Evolutionary conservation across 2,329 filamentous ascomycete genomes (phyloP).

Genomic region (Hirsutella minnesotensis): DNA sequence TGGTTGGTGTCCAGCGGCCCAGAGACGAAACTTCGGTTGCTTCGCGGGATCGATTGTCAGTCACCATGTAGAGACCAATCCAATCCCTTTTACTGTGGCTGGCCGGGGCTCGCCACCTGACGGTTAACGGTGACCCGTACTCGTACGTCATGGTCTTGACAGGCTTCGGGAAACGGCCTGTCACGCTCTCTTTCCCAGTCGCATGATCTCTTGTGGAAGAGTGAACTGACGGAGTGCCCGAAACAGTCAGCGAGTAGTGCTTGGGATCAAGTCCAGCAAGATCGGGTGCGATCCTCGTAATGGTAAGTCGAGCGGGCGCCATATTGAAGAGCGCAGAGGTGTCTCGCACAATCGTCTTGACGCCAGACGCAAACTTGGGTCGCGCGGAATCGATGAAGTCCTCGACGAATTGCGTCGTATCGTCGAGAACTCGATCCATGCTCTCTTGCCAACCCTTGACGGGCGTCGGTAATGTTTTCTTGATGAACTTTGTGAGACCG

Average conservation of each 20-base stretch:
- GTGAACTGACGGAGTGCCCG: conserved; percentile 47
- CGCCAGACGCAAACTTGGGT: conserved; percentile 75
- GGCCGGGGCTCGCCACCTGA: conserved; percentile 80
- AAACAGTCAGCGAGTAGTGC: conserved; percentile 66
- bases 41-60: conserved; percentile 80
- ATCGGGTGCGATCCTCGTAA: conserved; percentile 69
- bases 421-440: conserved; percentile 76
- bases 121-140: conserved; percentile 80
- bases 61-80: conserved; percentile 93
- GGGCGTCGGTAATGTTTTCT: conserved; percentile 71
- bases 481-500: conserved; percentile 83
- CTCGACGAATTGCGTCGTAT: conserved; percentile 80
- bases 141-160: conserved; percentile 70
- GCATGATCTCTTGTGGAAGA: conserved; percentile 43
- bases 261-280: conserved; percentile 68
- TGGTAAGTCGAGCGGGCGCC: conserved; percentile 74
- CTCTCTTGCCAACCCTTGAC: conserved; percentile 76
- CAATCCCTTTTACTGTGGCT: conserved; percentile 88
- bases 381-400: conserved; percentile 78
- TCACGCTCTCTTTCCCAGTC: conserved; percentile 62
- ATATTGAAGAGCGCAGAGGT: conserved; percentile 81
- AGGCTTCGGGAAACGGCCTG: conserved; percentile 54
- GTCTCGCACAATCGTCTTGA: conserved; percentile 79
- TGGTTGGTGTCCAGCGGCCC: conserved; percentile 81
- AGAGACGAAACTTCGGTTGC: conserved; percentile 74